These are phyloP conservation scores for Epichloe hybrida DNA, from an alignment of 2,329 filamentous ascomycete genomes.

Conservation along the genomic window DNA sequence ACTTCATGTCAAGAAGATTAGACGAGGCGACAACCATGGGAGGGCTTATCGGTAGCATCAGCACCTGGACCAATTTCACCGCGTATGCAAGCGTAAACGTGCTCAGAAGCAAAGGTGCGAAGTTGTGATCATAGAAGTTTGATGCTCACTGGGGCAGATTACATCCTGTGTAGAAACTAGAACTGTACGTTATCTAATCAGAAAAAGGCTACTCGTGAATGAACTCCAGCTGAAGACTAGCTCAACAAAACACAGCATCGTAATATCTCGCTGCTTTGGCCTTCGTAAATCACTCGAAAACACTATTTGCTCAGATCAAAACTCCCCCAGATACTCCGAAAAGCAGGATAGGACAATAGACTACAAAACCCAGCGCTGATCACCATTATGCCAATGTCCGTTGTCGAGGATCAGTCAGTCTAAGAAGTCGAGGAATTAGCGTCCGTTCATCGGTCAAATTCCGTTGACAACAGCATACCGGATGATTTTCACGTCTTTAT, in stretches of 20 bases:
- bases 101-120: constrained; percentile 73
- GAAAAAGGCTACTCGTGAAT: not conserved
- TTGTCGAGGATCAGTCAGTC: constrained; percentile 47
- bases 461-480: constrained; percentile 32
- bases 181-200: not conserved
- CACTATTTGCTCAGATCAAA: not conserved
- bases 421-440: constrained; percentile 13
- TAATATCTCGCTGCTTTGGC: not conserved
- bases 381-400: constrained; percentile 23
- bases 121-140: constrained; percentile 40
- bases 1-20: constrained; percentile 65
- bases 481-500: constrained; percentile 65
- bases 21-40: constrained; percentile 54
- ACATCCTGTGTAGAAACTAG: not conserved
- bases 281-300: not conserved
- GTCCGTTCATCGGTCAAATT: not conserved
- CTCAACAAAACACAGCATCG: not conserved
- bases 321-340: not conserved
- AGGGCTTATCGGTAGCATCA: constrained; percentile 46
- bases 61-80: constrained; percentile 74
- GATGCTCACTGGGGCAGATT: not conserved
- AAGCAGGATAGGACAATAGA: not conserved
- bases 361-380: not conserved
- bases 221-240: not conserved
- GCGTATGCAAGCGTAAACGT: constrained; percentile 66